A percentile compares a stretch with the other conserved stretches of the same genome.
Evolutionary conservation across 2,329 filamentous ascomycete species (phyloP).

Genomic region (Hypoxylon sp.): DNA sequence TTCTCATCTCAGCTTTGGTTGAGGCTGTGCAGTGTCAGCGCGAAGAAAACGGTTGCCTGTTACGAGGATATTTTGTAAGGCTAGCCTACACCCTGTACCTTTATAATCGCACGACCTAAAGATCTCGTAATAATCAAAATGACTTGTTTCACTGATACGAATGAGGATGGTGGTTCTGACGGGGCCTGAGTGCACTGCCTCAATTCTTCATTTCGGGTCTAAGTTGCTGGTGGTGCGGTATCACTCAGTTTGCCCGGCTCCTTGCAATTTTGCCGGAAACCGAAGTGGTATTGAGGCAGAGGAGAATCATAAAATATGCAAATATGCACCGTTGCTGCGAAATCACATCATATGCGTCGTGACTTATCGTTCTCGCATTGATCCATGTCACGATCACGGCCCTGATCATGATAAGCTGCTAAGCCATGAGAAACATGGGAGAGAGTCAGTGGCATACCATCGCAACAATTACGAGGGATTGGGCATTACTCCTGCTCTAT

Average conservation of each 20-base stretch:
- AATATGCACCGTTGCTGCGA: conserved; percentile 5
- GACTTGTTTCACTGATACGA: conserved; percentile 35
- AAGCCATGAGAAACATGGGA: background rate
- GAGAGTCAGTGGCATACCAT: conserved; percentile 1
- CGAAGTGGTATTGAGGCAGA: conserved; percentile 19
- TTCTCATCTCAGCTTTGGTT: conserved; percentile 18
- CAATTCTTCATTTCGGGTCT: conserved; percentile 35
- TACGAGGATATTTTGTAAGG: conserved; percentile 4
- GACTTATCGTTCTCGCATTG: conserved; percentile 7
- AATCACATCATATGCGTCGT: conserved; percentile 6
- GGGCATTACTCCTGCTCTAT: conserved; percentile 7
- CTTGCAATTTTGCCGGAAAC: conserved; percentile 8
- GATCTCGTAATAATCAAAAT: conserved; percentile 18
- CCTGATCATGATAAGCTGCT: background rate
- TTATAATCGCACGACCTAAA: background rate
- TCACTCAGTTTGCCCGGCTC: conserved; percentile 3
- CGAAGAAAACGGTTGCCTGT: conserved; percentile 17
- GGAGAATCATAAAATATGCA: conserved; percentile 9
- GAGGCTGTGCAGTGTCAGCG: conserved; percentile 36
- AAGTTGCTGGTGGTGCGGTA: background rate
- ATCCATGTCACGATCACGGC: conserved; percentile 4
- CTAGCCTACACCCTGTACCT: conserved; percentile 5
- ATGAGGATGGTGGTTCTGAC: conserved; percentile 22
- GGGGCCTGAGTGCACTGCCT: conserved; percentile 32
- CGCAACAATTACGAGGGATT: background rate